phyloP scores from a whole-genome alignment of 2,329 filamentous ascomycete genomes.

The Pestalotiopsis fici region DNA sequence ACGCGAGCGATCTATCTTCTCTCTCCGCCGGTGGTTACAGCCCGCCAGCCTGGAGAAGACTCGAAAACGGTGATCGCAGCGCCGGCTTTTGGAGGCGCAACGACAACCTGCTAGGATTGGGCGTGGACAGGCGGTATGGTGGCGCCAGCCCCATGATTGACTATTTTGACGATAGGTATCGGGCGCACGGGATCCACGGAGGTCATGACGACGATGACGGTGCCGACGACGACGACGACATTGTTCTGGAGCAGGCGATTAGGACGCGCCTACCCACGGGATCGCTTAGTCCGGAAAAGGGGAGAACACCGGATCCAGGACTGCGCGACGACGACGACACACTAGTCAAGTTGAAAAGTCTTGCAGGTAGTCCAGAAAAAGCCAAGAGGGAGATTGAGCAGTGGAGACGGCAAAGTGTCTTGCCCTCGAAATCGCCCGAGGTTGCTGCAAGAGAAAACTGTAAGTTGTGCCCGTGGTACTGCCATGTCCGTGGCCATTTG shows the following conservation, averaged over 20 bases:
- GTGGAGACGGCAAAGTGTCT: conserved; percentile 24
- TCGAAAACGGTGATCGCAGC: conserved; percentile 59
- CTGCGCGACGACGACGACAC: conserved; percentile 32
- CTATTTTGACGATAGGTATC: conserved; percentile 13
- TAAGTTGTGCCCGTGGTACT: conserved; percentile 30
- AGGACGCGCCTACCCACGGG: conserved; percentile 57
- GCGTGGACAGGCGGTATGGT: conserved; percentile 30
- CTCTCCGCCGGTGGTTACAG: conserved; percentile 58
- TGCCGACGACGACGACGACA: conserved; percentile 36
- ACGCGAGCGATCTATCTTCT: conserved; percentile 24
- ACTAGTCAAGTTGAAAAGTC: conserved; percentile 36
- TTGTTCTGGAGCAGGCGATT: conserved; percentile 52
- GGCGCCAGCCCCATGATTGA: conserved; percentile 15
- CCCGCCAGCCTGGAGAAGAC: conserved; percentile 61
- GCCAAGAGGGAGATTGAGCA: conserved; percentile 17
- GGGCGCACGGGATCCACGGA: conserved; percentile 25
- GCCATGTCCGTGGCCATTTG: neutral
- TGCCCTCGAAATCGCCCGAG: conserved; percentile 28
- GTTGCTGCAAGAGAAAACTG: conserved; percentile 48
- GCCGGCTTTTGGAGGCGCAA: conserved; percentile 62
- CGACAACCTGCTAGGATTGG: conserved; percentile 54
- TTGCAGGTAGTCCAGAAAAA: conserved; percentile 25
- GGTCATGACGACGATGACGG: conserved; percentile 34
- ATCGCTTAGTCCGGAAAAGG: conserved; percentile 57
- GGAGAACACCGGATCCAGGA: conserved; percentile 46